Conservation (phyloP, 208 protist species). For the Wallacemonas sp. region DNA sequence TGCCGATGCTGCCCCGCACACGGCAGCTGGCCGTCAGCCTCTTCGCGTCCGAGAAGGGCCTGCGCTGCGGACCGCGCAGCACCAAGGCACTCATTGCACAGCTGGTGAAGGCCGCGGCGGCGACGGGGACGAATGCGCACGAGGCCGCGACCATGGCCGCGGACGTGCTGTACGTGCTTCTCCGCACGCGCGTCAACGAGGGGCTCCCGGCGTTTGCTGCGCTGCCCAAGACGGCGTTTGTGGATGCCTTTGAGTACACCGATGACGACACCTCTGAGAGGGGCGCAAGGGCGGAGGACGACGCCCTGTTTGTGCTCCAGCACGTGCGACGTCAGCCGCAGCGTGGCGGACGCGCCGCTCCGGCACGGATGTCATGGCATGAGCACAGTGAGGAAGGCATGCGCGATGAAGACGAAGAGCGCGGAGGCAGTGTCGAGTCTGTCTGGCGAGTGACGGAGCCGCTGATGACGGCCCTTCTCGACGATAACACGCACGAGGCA, state of each 20-base stretch:
- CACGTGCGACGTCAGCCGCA: neutral
- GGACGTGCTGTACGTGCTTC: slow-evolving; percentile 58
- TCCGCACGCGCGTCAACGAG: slow-evolving; percentile 65
- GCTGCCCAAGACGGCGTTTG: slow-evolving; percentile 49
- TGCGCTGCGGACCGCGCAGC: slow-evolving; percentile 71
- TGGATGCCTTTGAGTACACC: slow-evolving; percentile 18
- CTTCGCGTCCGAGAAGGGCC: slow-evolving; percentile 65
- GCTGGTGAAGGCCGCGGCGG: slow-evolving; percentile 26
- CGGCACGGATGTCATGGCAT: too few species aligned
- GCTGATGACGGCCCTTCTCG: too few species aligned
- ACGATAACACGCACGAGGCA: too few species aligned
- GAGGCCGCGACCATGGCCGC: slow-evolving; percentile 21
- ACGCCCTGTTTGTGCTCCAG: neutral
- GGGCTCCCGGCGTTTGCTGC: slow-evolving; percentile 30
- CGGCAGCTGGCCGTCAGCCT: slow-evolving; percentile 51
- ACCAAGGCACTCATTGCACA: slow-evolving; percentile 49
- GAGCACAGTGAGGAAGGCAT: too few species aligned
- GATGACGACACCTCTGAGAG: neutral
- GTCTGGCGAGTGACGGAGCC: too few species aligned
- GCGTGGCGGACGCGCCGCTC: neutral
- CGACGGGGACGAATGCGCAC: neutral
- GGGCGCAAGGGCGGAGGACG: neutral
- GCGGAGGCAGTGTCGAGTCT: too few species aligned
- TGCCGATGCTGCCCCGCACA: slow-evolving; percentile 55
- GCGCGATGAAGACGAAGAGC: slow-evolving; percentile 25